These are phyloP conservation scores for Nyctanthes arbortristis DNA, from an alignment of 257 asterid genomes.

Conservation along the genomic window DNA sequence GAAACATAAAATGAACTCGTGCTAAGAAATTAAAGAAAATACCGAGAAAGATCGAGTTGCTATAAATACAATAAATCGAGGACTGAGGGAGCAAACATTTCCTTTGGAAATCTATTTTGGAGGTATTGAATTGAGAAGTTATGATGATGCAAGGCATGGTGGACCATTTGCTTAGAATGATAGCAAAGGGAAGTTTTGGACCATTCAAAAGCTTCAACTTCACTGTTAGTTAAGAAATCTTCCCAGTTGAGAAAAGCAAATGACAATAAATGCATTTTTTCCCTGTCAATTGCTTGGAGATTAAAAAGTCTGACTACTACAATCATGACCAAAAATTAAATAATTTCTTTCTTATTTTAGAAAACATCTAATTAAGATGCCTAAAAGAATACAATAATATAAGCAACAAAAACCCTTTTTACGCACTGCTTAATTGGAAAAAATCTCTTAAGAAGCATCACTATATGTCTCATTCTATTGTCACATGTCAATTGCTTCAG, in stretches of 20 bases:
- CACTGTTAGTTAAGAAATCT: conserved; percentile 11
- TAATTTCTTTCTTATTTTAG: no score
- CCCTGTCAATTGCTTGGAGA: neutral
- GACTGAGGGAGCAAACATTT: neutral
- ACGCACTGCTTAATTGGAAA: no score
- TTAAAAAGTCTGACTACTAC: neutral
- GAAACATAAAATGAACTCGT: no score
- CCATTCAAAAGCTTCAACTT: conserved; percentile 33
- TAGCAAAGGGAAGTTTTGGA: conserved; percentile 40
- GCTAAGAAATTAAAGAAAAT: neutral
- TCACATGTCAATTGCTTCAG: no score
- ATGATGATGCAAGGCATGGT: neutral
- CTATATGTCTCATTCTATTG: no score
- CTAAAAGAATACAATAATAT: no score
- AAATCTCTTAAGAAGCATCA: no score
- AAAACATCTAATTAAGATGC: no score
- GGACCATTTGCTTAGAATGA: conserved; percentile 36
- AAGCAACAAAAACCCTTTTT: no score
- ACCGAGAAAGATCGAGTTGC: neutral
- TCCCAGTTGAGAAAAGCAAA: neutral
- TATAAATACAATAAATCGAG: neutral
- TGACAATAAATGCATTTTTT: neutral
- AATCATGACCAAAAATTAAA: neutral
- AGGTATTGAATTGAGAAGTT: neutral
- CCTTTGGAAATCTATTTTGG: conserved; percentile 13